phyloP scores from a whole-genome alignment of 2,329 filamentous ascomycete genomes.

The Talaromyces sp. region DNA sequence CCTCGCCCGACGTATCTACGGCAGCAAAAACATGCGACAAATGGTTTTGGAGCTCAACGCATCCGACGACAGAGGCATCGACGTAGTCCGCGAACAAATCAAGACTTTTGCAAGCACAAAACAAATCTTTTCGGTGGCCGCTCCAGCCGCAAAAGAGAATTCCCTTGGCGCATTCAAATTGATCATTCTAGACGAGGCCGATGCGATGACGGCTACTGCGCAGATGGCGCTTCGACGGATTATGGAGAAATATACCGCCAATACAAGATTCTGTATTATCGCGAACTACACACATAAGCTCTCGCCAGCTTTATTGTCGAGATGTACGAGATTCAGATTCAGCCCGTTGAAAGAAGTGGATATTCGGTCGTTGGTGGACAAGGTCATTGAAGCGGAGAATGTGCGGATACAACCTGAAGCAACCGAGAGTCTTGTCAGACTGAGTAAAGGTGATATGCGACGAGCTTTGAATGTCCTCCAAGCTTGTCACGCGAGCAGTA shows the following conservation, averaged over 20 bases:
- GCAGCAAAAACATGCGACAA: constrained; percentile 85
- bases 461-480: constrained; percentile 91
- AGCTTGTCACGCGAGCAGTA: constrained; percentile 91
- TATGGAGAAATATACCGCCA: constrained; percentile 99
- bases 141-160: constrained; percentile 39
- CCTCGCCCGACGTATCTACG: constrained; percentile 89
- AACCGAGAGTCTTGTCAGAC: constrained; percentile 73
- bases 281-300: constrained; percentile 99
- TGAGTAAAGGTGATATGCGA: constrained; percentile 96
- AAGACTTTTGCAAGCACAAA: constrained; percentile 99
- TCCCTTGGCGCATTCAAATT: constrained; percentile 79
- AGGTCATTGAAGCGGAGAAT: constrained; percentile 81
- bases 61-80: constrained; percentile 94
- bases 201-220: constrained; percentile 97
- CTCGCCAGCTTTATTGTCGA: constrained; percentile 82
- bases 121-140: constrained; percentile 80
- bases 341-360: constrained; percentile 86
- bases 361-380: constrained; percentile 80
- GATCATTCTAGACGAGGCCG: constrained; percentile 97
- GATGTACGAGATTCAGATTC: constrained; percentile 93
- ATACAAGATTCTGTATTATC: constrained; percentile 96
- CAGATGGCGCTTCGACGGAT: constrained; percentile 96
- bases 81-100: constrained; percentile 97
- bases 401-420: constrained; percentile 81
- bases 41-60: constrained; percentile 99